Conservation (phyloP, 23 red algal species). For the Gracilaria domingensis region DNA sequence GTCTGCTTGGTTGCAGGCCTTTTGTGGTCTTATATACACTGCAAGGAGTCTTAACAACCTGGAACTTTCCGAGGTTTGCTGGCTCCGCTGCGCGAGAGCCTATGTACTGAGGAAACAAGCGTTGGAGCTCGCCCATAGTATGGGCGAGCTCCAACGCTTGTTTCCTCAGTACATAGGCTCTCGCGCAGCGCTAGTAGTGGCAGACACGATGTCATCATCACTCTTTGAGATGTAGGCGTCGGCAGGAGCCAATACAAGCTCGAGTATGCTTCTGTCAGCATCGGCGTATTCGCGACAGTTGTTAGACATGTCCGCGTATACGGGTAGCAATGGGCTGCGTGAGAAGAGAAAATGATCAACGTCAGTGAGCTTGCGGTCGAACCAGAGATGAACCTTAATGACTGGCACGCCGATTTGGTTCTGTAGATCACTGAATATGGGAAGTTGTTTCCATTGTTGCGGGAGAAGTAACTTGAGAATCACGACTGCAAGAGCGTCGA, state of each 20-base stretch:
- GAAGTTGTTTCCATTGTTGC: slow-evolving; percentile 51
- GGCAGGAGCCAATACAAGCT: slow-evolving; percentile 93
- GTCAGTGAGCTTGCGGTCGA: slow-evolving; percentile 96
- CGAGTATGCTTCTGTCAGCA: slow-evolving; percentile 85
- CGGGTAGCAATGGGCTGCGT: slow-evolving; percentile 85
- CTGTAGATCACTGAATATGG: slow-evolving; percentile 66
- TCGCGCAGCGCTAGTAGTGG: slow-evolving; percentile 80
- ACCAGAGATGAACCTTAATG: slow-evolving; percentile 99
- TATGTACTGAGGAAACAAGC: slow-evolving; percentile 91
- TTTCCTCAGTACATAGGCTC: slow-evolving; percentile 92
- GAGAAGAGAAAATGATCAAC: slow-evolving; percentile 98
- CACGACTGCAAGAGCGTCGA: slow-evolving; percentile 93
- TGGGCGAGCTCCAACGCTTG: slow-evolving; percentile 88
- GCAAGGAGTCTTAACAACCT: slow-evolving; percentile 95
- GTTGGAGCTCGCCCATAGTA: slow-evolving; percentile 88
- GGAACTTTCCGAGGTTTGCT: slow-evolving; percentile 81
- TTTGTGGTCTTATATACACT: slow-evolving; percentile 98
- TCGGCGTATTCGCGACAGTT: slow-evolving; percentile 94
- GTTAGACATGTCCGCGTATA: slow-evolving; percentile 99
- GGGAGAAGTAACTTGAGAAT: slow-evolving; percentile 93
- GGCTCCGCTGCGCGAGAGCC: slow-evolving; percentile 71
- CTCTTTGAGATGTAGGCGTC: slow-evolving; percentile 83
- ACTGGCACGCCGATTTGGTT: slow-evolving; percentile 92
- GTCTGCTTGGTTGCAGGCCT: slow-evolving; percentile 83
- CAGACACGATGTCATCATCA: slow-evolving; percentile 87